These are phyloP conservation scores for Astragalus glycyphyllos DNA, from an alignment of 306 rosid genomes.

Conservation along the genomic window DNA sequence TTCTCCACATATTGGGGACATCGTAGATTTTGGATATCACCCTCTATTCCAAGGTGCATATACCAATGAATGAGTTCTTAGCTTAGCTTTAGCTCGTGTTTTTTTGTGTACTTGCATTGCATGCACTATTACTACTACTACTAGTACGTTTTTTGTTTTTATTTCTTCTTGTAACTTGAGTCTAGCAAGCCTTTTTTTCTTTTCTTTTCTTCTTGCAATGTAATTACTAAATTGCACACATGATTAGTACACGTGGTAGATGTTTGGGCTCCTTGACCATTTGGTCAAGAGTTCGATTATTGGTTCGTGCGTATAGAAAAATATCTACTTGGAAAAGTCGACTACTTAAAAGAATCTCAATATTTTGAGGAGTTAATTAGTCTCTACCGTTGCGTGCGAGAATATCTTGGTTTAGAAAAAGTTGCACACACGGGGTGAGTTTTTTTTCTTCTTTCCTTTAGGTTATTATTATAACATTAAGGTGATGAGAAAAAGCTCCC, in stretches of 20 bases:
- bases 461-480: too few species aligned
- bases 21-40: slow-evolving; percentile 67
- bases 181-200: slow-evolving; percentile 42
- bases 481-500: slow-evolving; percentile 12
- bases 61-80: slow-evolving; percentile 25
- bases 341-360: too few species aligned
- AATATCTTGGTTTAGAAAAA: too few species aligned
- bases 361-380: too few species aligned
- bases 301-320: too few species aligned
- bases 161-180: slow-evolving; percentile 47
- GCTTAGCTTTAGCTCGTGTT: slow-evolving; percentile 12
- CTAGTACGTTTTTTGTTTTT: slow-evolving; percentile 18
- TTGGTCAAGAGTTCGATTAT: too few species aligned
- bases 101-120: slow-evolving; percentile 47
- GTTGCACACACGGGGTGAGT: too few species aligned
- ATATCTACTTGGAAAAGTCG: too few species aligned
- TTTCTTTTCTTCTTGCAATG: slow-evolving; percentile 33
- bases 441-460: too few species aligned
- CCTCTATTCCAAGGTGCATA: slow-evolving; percentile 56
- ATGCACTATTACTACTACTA: slow-evolving; percentile 33
- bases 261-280: too few species aligned
- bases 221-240: slow-evolving; percentile 48
- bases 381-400: too few species aligned
- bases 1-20: slow-evolving; percentile 66
- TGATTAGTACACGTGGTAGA: background rate